Conservation (phyloP, 2,329 filamentous ascomycete genomes). For the Paecilomyces formosus region DNA sequence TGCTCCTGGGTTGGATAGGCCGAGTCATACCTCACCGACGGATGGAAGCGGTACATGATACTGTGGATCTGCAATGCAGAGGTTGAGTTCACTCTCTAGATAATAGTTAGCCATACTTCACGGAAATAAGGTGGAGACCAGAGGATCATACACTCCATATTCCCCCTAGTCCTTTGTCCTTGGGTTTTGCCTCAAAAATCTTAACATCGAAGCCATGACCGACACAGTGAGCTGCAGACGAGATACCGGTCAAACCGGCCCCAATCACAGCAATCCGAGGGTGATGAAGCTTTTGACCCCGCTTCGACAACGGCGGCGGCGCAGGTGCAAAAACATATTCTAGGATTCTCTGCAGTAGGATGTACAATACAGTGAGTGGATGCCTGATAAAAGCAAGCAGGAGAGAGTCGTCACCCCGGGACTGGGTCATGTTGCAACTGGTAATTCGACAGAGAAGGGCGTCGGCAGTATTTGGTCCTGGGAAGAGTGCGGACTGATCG, state of each 20-base stretch:
- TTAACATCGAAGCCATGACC: constrained; percentile 78
- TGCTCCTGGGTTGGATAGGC: constrained; percentile 73
- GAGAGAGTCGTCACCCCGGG: not conserved
- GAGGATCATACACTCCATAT: constrained; percentile 63
- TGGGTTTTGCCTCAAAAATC: constrained; percentile 66
- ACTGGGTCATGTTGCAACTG: not conserved
- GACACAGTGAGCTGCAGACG: constrained; percentile 72
- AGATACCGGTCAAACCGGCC: constrained; percentile 66
- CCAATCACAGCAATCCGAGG: constrained; percentile 65
- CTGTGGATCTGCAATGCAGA: constrained; percentile 78
- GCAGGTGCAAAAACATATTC: constrained; percentile 58
- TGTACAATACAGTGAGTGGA: not conserved
- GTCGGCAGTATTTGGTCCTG: not conserved
- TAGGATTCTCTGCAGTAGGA: not conserved
- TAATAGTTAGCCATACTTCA: constrained; percentile 1
- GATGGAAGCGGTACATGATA: constrained; percentile 82
- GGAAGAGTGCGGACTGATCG: not conserved
- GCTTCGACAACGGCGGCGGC: constrained; percentile 49
- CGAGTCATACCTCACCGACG: constrained; percentile 63
- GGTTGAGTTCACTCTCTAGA: constrained; percentile 68
- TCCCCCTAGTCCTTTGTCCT: constrained; percentile 58
- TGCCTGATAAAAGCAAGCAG: not conserved
- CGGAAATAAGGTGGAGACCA: not conserved
- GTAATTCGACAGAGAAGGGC: not conserved
- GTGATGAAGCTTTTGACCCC: constrained; percentile 40